These are phyloP conservation scores for Echites panduratus DNA, from an alignment of 257 asterid genomes.

Conservation along the genomic window DNA sequence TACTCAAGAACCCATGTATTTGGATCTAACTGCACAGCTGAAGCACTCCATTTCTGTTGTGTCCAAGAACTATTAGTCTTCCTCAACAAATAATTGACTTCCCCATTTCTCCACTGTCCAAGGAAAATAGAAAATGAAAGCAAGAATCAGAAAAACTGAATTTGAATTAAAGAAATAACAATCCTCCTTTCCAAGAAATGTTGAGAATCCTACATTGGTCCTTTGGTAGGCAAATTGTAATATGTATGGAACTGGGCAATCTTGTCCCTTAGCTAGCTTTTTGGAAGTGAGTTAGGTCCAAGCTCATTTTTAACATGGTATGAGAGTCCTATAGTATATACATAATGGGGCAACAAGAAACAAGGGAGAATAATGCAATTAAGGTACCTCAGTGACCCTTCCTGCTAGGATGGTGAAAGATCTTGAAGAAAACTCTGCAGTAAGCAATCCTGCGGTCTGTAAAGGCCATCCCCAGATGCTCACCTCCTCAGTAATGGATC, in stretches of 20 bases:
- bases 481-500: constrained; percentile 57
- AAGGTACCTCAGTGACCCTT: constrained; percentile 59
- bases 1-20: constrained; percentile 87
- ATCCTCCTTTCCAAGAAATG: neutral
- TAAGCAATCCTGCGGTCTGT: constrained; percentile 78
- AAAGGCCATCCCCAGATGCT: constrained; percentile 96
- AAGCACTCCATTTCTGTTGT: constrained; percentile 62
- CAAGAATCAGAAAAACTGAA: neutral
- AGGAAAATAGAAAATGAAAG: neutral
- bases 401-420: constrained; percentile 65
- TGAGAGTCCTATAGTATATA: no score
- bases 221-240: no score
- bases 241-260: no score
- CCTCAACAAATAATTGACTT: constrained; percentile 30
- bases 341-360: no score
- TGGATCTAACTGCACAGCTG: constrained; percentile 65
- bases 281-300: no score
- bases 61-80: constrained; percentile 55
- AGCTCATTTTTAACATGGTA: no score
- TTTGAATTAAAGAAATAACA: neutral
- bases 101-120: constrained; percentile 60
- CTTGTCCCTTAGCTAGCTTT: no score
- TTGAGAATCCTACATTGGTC: no score
- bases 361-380: neutral
- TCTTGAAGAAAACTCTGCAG: constrained; percentile 45